Base-by-base conservation (phyloP, 2,329 filamentous ascomycete genomes). In the Scleromitrula shiraiana region DNA sequence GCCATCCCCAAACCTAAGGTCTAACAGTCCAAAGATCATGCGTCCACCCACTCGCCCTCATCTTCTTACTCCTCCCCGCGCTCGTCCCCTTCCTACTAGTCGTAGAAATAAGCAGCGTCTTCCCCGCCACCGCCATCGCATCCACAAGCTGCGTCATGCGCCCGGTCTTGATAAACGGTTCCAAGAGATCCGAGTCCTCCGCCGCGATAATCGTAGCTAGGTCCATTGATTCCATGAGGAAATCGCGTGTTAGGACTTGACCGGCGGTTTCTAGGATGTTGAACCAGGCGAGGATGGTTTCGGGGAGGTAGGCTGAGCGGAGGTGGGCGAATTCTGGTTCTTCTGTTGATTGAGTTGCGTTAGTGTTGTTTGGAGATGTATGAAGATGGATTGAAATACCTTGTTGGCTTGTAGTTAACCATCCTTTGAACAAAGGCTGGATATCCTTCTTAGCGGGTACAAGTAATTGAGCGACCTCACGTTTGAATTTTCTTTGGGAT, bases 211-310 rank as follows among this genome's bases (percentile, higher is more conserved):
- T 64, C 1, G 82, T 80, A 1, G 88, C 83, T 14, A 98, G 72
- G 50, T 95, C 87, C 85, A 98, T 91, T 59, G 83, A 86, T 62
- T 91, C 82, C 22, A 93, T 75, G 15, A 95, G 73, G 55, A 84
- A 78, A 50, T 91, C 86, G 36, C 88, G 81, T 38, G 81, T 83
- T 36, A 94, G 70, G 41, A 79, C 75, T 39, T 80, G 82, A 3
- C 88, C 88, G 0, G 85, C 84, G 61, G 85, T 85, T 63, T 94
- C 85, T 41, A 97, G 71, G 1, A 85, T 82, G 59, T 78, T 83
- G 62, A 93, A 80, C 64, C 93, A 96, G 2, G 85, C 87, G 41
- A 98, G 75, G 35, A 95, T 73, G 15, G 87, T 77, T 64, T 96
- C 89, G 2, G 93, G 90, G 3, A 98, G 74, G 65, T 95, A 97